These are phyloP conservation scores for Ampelomyces quisqualis DNA, from an alignment of 2,329 filamentous ascomycete genomes.

Conservation along the genomic window DNA sequence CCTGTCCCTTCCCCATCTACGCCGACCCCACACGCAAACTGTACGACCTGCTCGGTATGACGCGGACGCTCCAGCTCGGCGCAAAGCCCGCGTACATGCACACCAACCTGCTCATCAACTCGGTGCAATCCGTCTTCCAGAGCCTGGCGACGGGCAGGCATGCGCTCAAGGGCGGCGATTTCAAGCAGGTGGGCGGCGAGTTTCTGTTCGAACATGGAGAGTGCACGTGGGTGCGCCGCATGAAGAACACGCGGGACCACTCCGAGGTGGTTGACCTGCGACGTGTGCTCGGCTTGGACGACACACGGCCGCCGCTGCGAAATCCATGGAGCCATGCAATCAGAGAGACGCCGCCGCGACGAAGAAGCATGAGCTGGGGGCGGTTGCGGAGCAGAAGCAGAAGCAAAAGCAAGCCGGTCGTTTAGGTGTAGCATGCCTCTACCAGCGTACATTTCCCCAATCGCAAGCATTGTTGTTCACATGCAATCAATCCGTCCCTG, in stretches of 20 bases:
- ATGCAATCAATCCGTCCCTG: constrained; percentile 1
- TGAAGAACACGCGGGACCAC: constrained; percentile 77
- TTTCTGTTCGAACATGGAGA: constrained; percentile 73
- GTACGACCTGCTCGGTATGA: constrained; percentile 69
- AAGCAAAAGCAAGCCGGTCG: no score
- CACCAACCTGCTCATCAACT: constrained; percentile 49
- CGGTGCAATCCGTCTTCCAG: constrained; percentile 60
- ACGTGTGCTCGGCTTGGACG: constrained; percentile 57
- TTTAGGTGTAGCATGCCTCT: neutral
- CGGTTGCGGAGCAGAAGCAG: constrained; percentile 29
- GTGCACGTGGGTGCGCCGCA: constrained; percentile 78
- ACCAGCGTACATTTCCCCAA: neutral
- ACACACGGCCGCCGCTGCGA: constrained; percentile 26
- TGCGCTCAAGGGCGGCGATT: constrained; percentile 64
- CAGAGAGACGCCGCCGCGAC: constrained; percentile 25
- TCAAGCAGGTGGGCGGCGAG: constrained; percentile 72
- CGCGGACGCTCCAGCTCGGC: constrained; percentile 62
- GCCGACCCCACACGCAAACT: constrained; percentile 69
- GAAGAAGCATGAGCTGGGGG: constrained; percentile 34
- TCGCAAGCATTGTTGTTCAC: neutral
- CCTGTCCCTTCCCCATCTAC: constrained; percentile 73
- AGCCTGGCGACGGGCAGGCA: constrained; percentile 61
- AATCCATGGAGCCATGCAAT: constrained; percentile 41
- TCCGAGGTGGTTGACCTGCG: constrained; percentile 68
- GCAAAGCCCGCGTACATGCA: constrained; percentile 65